A percentile compares a stretch with the other conserved stretches of the same genome.
These are phyloP conservation scores for Murraya koenigii DNA, from an alignment of 345 rosid species.

Conservation along the genomic window DNA sequence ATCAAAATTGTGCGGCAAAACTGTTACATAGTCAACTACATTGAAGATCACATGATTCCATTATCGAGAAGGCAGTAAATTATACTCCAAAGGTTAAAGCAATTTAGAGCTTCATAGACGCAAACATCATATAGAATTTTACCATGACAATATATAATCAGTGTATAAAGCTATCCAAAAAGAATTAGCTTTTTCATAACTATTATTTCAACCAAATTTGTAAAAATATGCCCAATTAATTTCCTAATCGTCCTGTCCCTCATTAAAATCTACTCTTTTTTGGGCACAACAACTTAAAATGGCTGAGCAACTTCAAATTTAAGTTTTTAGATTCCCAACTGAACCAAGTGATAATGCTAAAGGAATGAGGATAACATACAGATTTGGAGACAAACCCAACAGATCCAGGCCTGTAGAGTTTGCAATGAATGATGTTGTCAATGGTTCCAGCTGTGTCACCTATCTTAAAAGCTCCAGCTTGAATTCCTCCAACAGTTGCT, in stretches of 20 bases:
- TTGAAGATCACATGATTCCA: background rate
- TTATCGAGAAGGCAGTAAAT: background rate
- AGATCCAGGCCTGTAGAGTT: conserved; percentile 95
- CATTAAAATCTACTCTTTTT: background rate
- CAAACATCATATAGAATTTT: background rate
- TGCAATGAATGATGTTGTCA: conserved; percentile 88
- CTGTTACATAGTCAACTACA: background rate
- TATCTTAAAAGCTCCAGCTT: conserved; percentile 97
- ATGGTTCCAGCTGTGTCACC: conserved; percentile 99
- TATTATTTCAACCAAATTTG: background rate
- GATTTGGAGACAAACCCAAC: conserved; percentile 98
- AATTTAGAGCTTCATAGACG: background rate
- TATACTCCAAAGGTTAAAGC: background rate
- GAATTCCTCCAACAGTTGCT: conserved; percentile 97
- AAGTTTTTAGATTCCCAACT: background rate
- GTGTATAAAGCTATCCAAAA: background rate
- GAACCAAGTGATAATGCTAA: conserved; percentile 2
- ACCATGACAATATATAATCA: background rate
- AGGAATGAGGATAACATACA: conserved; percentile 48
- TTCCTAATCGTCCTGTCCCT: background rate
- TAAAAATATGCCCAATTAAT: background rate
- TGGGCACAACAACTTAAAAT: background rate
- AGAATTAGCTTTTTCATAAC: background rate
- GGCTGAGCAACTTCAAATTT: background rate
- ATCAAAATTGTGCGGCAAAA: background rate